phyloP scores from a whole-genome alignment of 2,329 filamentous ascomycete genomes.

The Macrophomina tecta region DNA sequence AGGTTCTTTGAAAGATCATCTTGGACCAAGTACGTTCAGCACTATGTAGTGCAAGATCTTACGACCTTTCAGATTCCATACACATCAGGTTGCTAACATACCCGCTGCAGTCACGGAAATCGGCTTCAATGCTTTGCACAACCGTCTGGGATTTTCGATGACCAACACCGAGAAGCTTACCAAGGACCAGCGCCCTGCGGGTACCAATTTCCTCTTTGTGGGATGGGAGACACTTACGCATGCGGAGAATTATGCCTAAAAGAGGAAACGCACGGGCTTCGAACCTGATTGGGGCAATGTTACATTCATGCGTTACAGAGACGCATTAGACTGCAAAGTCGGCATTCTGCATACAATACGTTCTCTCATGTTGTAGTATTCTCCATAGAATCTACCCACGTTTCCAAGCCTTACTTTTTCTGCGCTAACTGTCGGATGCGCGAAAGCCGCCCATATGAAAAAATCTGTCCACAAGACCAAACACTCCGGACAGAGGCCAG shows the following conservation, averaged over 20 bases:
- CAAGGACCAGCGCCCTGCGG: neutral
- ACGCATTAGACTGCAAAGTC: neutral
- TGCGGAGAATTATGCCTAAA: neutral
- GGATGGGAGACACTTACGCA: conserved; percentile 9
- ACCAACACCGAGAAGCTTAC: conserved; percentile 8
- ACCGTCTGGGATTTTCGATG: neutral
- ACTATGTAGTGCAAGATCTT: neutral
- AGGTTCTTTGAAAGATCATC: conserved; percentile 1
- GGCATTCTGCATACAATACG: neutral
- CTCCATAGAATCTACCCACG: neutral
- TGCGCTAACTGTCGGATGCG: neutral
- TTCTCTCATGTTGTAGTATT: neutral
- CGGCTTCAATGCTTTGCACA: conserved; percentile 1
- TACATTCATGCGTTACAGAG: neutral
- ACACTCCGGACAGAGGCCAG: no score
- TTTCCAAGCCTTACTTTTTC: neutral
- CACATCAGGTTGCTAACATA: neutral
- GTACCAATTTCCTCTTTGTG: conserved; percentile 4
- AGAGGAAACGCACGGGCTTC: neutral
- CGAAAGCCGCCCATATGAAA: neutral
- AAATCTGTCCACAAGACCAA: neutral
- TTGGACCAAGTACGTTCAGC: neutral
- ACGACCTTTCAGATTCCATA: neutral
- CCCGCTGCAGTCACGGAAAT: neutral
- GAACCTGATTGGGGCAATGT: neutral